Percentiles rank a stretch among this genome's conserved stretches.
Evolutionary conservation across 345 rosid species (phyloP).

Genomic region (Cardamine chenopodiifolia): DNA sequence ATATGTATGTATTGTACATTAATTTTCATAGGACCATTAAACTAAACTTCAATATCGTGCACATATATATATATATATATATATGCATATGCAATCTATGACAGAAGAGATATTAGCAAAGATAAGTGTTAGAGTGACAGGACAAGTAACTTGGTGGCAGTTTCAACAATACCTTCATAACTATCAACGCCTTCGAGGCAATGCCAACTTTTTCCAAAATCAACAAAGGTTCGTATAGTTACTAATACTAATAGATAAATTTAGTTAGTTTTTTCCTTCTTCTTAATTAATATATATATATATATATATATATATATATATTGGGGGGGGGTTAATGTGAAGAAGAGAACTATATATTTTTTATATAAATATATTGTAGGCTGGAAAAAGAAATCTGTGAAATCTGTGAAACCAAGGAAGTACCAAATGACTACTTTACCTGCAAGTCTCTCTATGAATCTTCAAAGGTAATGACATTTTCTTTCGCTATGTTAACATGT

Average conservation of each 20-base stretch:
- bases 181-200: constrained; percentile 41
- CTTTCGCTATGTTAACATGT: constrained; percentile 1
- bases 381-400: constrained; percentile 31
- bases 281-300: too few species aligned
- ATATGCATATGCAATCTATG: constrained; percentile 18
- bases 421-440: constrained; percentile 26
- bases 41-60: constrained; percentile 1
- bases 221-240: constrained; percentile 35
- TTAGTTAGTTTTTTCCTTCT: not conserved
- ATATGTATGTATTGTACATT: not conserved
- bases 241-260: not conserved
- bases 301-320: not conserved
- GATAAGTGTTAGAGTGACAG: constrained; percentile 41
- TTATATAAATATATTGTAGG: constrained; percentile 14
- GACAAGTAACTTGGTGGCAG: constrained; percentile 44
- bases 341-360: not conserved
- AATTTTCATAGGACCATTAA: not conserved
- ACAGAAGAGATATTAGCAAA: constrained; percentile 43
- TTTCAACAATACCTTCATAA: constrained; percentile 42
- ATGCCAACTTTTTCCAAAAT: constrained; percentile 29
- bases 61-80: not conserved
- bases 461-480: constrained; percentile 35
- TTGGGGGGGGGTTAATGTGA: not conserved
- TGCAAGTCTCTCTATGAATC: constrained; percentile 38
- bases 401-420: constrained; percentile 14